Percentiles rank a stretch among this genome's conserved stretches.
phyloP scores from a whole-genome alignment of 768 basidiomycete species.

The Russula abietina region DNA sequence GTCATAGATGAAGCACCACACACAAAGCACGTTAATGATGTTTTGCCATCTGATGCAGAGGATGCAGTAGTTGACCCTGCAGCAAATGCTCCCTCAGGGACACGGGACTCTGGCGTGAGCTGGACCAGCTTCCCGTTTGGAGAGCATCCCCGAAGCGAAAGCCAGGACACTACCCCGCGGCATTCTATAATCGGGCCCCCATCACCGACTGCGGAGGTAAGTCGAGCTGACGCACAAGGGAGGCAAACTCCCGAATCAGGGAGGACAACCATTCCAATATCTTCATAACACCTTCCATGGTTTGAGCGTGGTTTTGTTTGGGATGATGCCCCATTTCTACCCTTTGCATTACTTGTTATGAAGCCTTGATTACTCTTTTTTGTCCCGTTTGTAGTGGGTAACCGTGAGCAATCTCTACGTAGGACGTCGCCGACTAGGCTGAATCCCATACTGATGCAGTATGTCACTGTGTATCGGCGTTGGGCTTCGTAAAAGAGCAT shows the following conservation, averaged over 20 bases:
- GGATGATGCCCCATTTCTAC: not conserved
- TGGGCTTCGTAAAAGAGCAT: slow-evolving; percentile 87
- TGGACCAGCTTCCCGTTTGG: slow-evolving; percentile 41
- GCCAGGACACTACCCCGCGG: slow-evolving; percentile 44
- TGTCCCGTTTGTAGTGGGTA: slow-evolving; percentile 5
- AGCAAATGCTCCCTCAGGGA: slow-evolving; percentile 9
- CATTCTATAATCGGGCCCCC: slow-evolving; percentile 34
- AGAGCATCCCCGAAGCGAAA: slow-evolving; percentile 33
- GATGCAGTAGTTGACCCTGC: not conserved
- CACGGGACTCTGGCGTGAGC: slow-evolving; percentile 31
- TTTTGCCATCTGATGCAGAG: not conserved
- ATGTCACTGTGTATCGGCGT: slow-evolving; percentile 47
- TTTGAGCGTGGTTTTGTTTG: not conserved
- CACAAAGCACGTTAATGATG: slow-evolving; percentile 20
- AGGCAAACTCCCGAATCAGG: slow-evolving; percentile 32
- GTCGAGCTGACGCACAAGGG: slow-evolving; percentile 26
- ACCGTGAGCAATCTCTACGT: slow-evolving; percentile 9
- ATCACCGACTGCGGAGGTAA: slow-evolving; percentile 24
- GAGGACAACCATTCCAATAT: slow-evolving; percentile 27
- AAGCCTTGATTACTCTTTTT: slow-evolving; percentile 1
- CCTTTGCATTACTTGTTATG: slow-evolving; percentile 4
- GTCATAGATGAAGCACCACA: slow-evolving; percentile 60
- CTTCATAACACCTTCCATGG: slow-evolving; percentile 23
- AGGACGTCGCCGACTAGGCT: slow-evolving; percentile 26
- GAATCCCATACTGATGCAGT: slow-evolving; percentile 61